Evolutionary conservation across 192 early-diverging fungal genomes (phyloP), one percentile per base, ranked within the genome.

Genomic region (Coemansia sp.): DNA sequence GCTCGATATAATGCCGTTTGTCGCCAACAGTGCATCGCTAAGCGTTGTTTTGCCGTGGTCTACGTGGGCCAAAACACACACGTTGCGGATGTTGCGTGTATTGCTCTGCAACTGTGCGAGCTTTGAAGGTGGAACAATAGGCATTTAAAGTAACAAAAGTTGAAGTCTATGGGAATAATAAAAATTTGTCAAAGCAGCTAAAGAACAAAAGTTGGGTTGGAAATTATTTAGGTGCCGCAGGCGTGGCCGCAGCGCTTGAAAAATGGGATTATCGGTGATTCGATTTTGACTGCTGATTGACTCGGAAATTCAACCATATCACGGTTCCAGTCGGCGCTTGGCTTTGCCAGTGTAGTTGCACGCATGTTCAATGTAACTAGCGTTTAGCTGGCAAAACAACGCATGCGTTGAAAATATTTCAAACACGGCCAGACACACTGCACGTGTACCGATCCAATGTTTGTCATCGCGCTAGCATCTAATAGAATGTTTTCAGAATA

Each of bases 21-120:
- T 93, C n/a, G 97, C 90, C 5, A 99, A 71, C 12, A 99, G 80
- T 5, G 90, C 90, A 64, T 99, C 97, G 24, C 93, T 93, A 10
- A 99, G 86, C 6, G 97, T 98, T 7, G 97, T 99, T 71, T 99
- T 99, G 63, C 92, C 94, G 78, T 96, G 94, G 84, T 98, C 97
- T 26, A 99, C 97, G 67, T 99, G 97, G 1, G 97, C 97, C 24
- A 99, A 79, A 51, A 99, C 97, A 73, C 96, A 98, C 47, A 99
- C 91, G 71, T 99, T 99, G 57, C 97, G 84, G 36, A 98, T 93
- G 59, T 86, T 82, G 46, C 76, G 70, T 23, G 82, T 70, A 63
- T 87, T 86, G 5, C 73, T 79, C 63, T 94, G 93, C 53, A 97
- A 79, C 36, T 79, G 73, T 26, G 82, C 80, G 36, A 92, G 83